These are phyloP conservation scores for Verticillium dahliae DNA, from an alignment of 2,329 filamentous ascomycete species.

Conservation along the genomic window DNA sequence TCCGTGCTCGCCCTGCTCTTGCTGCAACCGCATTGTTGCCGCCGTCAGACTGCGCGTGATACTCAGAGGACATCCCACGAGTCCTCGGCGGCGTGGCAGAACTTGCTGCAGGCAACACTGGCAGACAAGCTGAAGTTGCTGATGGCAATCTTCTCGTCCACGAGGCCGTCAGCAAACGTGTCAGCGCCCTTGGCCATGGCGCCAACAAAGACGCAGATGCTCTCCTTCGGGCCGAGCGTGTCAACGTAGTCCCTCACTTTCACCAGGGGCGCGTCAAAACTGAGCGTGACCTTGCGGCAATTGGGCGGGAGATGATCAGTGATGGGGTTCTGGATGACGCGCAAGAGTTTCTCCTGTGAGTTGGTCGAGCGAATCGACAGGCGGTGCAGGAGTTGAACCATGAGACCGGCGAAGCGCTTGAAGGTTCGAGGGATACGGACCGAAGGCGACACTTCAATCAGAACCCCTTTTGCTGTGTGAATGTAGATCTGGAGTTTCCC, in stretches of 20 bases:
- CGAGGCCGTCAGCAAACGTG: conserved; percentile 88
- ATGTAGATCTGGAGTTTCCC: conserved; percentile 98
- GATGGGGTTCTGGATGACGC: conserved; percentile 97
- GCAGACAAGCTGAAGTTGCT: conserved; percentile 97
- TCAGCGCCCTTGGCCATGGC: conserved; percentile 98
- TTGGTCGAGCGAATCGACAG: conserved; percentile 94
- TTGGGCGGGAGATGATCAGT: conserved; percentile 94
- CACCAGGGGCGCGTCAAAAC: conserved; percentile 84
- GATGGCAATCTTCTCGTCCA: conserved; percentile 96
- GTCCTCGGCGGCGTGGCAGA: conserved; percentile 97
- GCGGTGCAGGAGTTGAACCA: conserved; percentile 95
- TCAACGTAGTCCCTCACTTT: conserved; percentile 86
- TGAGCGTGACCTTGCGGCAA: conserved; percentile 95
- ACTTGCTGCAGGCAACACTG: conserved; percentile 98
- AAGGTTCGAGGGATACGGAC: conserved; percentile 97
- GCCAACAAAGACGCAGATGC: conserved; percentile 94
- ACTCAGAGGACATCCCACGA: conserved; percentile 84
- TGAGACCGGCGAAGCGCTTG: conserved; percentile 96
- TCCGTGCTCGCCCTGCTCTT: not conserved
- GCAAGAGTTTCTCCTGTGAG: conserved; percentile 93
- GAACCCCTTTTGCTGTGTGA: conserved; percentile 90
- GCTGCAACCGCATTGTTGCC: conserved; percentile 9
- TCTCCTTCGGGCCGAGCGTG: conserved; percentile 72
- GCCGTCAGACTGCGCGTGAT: conserved; percentile 4
- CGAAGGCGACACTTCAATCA: conserved; percentile 97